Evolutionary conservation across 2,329 filamentous ascomycete genomes (phyloP), one percentile per base, ranked within the genome.

Genomic region (Mariannaea elegans): DNA sequence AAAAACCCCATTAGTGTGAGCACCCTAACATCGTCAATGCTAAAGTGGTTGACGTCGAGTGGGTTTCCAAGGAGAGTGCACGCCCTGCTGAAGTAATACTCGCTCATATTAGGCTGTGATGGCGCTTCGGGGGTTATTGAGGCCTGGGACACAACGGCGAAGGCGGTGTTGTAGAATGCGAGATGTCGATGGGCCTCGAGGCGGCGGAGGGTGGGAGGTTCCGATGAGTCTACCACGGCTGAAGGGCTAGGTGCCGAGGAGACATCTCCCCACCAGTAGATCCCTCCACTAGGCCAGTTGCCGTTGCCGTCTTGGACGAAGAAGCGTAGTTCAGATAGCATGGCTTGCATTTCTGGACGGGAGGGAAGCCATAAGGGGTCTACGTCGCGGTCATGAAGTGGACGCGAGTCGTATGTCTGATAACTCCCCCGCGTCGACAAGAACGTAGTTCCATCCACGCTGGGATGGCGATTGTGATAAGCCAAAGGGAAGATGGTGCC

Each of bases 1-100:
- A 83, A 84, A 49, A 82, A 73, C 7, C 78, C 77, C 77, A 84
- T 80, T 53, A 84, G 71, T 2, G 77, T 77, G 27, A 84, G 70
- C 1, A 77, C 73, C 0, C 79, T 74, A 3, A 83, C 77, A 49
- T 83, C 80, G 38, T 73, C 72, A n/a, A 78, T 75, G 13, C 76
- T 78, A 57, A 75, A 72, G 0, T 72, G 74, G 2, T 76, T 76
- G 21, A 78, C 75, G 51, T 83, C 80, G 19, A 83, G 75, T 0
- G 80, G 80, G 56, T 83, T 82, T 8, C 81, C 80, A 3, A 84
- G 64, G 7, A 83, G 74, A 41, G 69, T 61, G 18, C 74, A 74
- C 7, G 82, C 81, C 16, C 77, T 74, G 3, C 78, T 75, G 62
- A 82, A 83, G 69, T 75, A 82, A 4, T 70, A 67, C 65, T 84